Evolutionary conservation across 371 early-diverging fungal species (phyloP), one percentile per base, ranked within the genome.

Genomic region (Dichotomocladium elegans): DNA sequence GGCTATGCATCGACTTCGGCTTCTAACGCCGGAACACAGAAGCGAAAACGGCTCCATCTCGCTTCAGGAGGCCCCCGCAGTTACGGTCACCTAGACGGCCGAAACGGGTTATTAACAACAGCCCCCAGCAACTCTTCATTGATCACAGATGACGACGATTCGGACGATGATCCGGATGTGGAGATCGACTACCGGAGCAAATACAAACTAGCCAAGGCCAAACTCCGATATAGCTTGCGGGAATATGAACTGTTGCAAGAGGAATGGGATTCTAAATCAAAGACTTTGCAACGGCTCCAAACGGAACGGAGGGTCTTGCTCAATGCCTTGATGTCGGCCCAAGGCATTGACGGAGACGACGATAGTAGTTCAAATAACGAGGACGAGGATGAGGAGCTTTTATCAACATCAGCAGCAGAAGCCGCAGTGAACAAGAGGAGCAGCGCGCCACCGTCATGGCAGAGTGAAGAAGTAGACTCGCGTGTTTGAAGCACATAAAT

Each of bases 201-300:
- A 43, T 82, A 82, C 42, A 67, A 63, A 41, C 44, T 82, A 4
- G 70, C 79, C 27, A 82, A 80, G 60, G 80, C 77, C 28, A 78
- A 82, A 45, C 64, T 74, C 27, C 61, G 52, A 6, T 82, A 82
- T 44, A 72, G 79, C 28, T 47, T 70, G 41, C 70, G 79, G 47
- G 82, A 82, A 51, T 72, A 79, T 25, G 80, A 79, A 30, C 74
- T 74, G 61, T 71, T 82, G 6, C 68, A 68, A 26, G 64, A 74
- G 10, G 82, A 82, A 52, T 80, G 64, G 19, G 66, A 64, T 17
- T 61, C 66, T 15, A 33, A 61, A 17, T 71, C 70, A 46, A 72
- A 71, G 50, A 72, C 73, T 11, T 26, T 82, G 25, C 64, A 61
- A 33, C 53, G 82, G 46, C 50, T 82, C 53, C 66, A 66, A 41